A percentile compares a stretch with the other conserved stretches of the same genome.
These are phyloP conservation scores for Trypanosoma boissoni DNA, from an alignment of 208 protist species.

Conservation along the genomic window DNA sequence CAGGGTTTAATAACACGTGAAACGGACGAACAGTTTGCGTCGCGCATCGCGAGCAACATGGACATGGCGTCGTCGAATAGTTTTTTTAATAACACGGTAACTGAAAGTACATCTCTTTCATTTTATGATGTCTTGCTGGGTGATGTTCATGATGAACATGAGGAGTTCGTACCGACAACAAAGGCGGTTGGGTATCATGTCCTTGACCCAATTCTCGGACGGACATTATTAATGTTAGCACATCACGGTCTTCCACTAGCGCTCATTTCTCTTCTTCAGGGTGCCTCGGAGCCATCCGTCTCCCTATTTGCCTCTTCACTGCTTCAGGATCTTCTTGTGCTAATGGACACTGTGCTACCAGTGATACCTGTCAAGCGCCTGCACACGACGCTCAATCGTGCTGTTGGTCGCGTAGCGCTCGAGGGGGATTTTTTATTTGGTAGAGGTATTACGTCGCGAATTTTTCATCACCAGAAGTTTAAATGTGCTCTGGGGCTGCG, in stretches of 20 bases:
- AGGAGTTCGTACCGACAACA: slow-evolving; percentile 71
- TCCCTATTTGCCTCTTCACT: slow-evolving; percentile 55
- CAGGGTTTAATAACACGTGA: neutral
- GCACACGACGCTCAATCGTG: slow-evolving; percentile 75
- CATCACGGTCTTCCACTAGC: slow-evolving; percentile 85
- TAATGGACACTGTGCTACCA: slow-evolving; percentile 88
- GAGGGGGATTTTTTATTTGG: slow-evolving; percentile 64
- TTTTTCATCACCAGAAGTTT: slow-evolving; percentile 46
- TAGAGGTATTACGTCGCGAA: slow-evolving; percentile 46
- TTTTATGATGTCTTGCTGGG: neutral
- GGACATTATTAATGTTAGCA: slow-evolving; percentile 63
- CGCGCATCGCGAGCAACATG: neutral
- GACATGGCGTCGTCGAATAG: no score
- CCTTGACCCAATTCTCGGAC: slow-evolving; percentile 73
- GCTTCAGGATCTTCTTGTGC: slow-evolving; percentile 79
- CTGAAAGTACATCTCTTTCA: no score
- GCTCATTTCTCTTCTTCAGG: slow-evolving; percentile 63
- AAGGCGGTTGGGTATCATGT: slow-evolving; percentile 85
- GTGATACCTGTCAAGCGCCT: slow-evolving; percentile 61
- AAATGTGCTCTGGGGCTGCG: slow-evolving; percentile 6
- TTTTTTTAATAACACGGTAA: no score
- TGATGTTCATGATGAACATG: slow-evolving; percentile 15
- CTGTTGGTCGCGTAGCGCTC: slow-evolving; percentile 58
- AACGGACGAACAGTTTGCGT: neutral
- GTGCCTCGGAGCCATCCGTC: slow-evolving; percentile 42